Conservation (phyloP, 805 yeast species). For the Starmerella khaoyaiensis region DNA sequence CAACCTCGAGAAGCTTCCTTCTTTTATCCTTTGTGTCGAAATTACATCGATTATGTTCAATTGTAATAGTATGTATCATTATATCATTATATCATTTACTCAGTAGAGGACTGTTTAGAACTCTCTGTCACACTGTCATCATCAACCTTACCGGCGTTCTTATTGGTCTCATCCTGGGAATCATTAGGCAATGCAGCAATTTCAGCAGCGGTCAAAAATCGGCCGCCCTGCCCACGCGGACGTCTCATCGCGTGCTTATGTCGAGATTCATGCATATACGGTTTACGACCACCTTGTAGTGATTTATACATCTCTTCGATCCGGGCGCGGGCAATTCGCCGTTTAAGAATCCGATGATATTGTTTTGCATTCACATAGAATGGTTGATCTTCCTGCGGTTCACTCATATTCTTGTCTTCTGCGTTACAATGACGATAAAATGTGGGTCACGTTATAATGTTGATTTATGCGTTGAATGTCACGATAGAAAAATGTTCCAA, state of each 20-base stretch:
- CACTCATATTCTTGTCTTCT: no score
- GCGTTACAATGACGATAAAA: no score
- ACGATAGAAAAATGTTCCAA: no score
- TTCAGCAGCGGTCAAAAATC: conserved; percentile 88
- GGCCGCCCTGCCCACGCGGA: conserved; percentile 97
- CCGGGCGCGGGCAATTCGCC: conserved; percentile 87
- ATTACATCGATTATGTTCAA: no score
- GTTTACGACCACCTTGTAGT: conserved; percentile 70
- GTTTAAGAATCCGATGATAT: conserved; percentile 82
- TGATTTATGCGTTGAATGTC: no score
- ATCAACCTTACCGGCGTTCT: conserved; percentile 6
- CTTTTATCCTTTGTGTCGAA: no score
- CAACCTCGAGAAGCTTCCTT: no score
- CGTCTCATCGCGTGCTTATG: conserved; percentile 99
- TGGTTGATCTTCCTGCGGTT: conserved; percentile 58
- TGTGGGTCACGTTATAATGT: no score
- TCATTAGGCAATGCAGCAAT: conserved; percentile 43
- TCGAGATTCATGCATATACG: conserved; percentile 90
- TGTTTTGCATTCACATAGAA: conserved; percentile 97
- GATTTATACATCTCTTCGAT: conserved; percentile 79
- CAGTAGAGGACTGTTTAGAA: no score
- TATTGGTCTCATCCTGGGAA: conserved; percentile 38
- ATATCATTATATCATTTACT: no score
- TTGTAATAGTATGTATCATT: no score
- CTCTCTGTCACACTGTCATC: not conserved